A percentile compares a stretch with the other conserved stretches of the same genome.
Evolutionary conservation across 257 asterid species (phyloP).

Genomic region (Jaltomata sinuosa): DNA sequence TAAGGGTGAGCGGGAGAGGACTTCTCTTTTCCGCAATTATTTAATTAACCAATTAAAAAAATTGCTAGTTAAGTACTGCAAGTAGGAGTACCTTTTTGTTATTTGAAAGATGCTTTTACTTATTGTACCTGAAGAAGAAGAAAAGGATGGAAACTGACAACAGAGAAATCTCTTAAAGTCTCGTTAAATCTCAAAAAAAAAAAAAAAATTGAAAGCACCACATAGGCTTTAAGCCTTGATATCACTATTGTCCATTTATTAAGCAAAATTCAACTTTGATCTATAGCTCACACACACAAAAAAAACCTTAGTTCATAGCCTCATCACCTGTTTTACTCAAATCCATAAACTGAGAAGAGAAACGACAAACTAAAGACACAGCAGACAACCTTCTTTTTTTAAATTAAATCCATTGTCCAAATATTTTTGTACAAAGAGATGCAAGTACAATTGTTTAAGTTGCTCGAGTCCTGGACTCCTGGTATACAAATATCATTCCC

Average conservation of each 20-base stretch:
- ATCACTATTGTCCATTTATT: not conserved
- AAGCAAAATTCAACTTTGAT: not conserved
- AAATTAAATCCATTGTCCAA: not conserved
- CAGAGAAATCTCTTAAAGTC: not conserved
- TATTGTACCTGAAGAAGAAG: not conserved
- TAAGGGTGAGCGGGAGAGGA: not conserved
- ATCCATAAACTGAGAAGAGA: not conserved
- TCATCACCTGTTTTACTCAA: not conserved
- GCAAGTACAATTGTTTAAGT: not conserved
- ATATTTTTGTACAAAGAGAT: not conserved
- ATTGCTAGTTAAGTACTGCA: not conserved
- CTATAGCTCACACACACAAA: not conserved
- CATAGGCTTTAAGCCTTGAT: not conserved
- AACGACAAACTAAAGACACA: not conserved
- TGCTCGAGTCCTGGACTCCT: not conserved
- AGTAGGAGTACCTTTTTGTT: not conserved
- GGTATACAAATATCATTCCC: not conserved
- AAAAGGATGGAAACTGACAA: not conserved
- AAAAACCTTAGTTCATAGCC: not conserved
- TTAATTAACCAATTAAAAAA: not conserved
- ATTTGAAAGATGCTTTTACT: not conserved
- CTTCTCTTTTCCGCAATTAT: not conserved
- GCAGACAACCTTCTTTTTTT: not conserved
- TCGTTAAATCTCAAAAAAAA: no score
- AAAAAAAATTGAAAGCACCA: not conserved